Evolutionary conservation across 257 asterid species (phyloP), one percentile per base, ranked within the genome.

Genomic region (Cordia subcordata): DNA sequence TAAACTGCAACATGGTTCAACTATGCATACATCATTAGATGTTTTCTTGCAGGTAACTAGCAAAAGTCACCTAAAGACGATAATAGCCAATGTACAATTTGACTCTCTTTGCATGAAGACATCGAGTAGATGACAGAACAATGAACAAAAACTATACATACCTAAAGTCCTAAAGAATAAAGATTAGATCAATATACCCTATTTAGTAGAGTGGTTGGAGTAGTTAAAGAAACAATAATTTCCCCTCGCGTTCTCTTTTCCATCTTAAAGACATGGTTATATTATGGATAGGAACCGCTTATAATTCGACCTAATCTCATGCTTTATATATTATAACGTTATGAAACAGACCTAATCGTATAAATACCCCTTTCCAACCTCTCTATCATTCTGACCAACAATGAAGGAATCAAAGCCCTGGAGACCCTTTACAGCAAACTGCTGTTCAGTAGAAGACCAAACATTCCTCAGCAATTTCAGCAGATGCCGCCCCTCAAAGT

Each of bases 201-300:
- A 71, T 55, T 75, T 77, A 79, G 88, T 76, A 71, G 95, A 90
- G 97, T 87, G 72, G 97, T 87, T 90, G 95, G 96, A 83, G 97
- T 81, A 74, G 96, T 85, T 84, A 74, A 66, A 73, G 65, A 72
- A 75, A 79, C 67, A 57, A 76, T 87, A 74, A 79, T 55, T 70
- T 57, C 67, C 55, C 8, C 13, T 44, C 16, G 16, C 46, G 37
- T 8, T 10, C 22, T 58, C 40, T 47, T 20, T n/a, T 38, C 72
- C 68, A 12, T 59, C 39, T 42, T 42, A 55, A 16, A 8, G 42
- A n/a, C 23, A 33, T 40, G 51, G 56, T 51, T 72, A n/a, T n/a
- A n/a, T n/a, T n/a, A 55, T 21, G 15, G 38, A 42, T 38, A 49
- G 53, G 59, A 70, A 45, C 55, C 11, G 21, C 32, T 64, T 62